phyloP scores from a whole-genome alignment of 768 basidiomycete species.

The Paxillus involutus region DNA sequence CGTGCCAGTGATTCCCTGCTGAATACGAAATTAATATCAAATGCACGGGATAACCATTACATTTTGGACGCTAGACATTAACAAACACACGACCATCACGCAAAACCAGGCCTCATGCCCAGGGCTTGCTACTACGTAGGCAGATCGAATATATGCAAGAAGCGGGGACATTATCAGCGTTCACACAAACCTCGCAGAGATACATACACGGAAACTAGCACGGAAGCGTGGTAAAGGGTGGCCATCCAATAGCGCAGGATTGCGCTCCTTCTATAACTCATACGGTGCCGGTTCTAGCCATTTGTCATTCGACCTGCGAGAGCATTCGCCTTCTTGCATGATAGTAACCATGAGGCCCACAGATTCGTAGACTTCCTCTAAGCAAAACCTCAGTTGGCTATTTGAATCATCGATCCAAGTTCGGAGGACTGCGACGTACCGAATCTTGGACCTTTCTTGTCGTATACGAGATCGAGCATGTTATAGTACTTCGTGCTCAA shows the following conservation, averaged over 20 bases:
- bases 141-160: too few species aligned
- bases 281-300: constrained; percentile 14
- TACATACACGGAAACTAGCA: too few species aligned
- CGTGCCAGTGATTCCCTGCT: too few species aligned
- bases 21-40: too few species aligned
- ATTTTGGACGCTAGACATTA: too few species aligned
- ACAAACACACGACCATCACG: too few species aligned
- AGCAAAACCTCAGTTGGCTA: not conserved
- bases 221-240: not conserved
- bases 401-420: not conserved
- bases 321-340: constrained; percentile 12
- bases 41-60: too few species aligned
- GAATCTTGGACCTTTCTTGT: constrained; percentile 9
- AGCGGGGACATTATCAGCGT: too few species aligned
- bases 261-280: constrained; percentile 8
- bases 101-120: too few species aligned
- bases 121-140: too few species aligned
- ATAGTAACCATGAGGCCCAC: constrained; percentile 21
- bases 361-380: constrained; percentile 24
- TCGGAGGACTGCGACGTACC: constrained; percentile 7
- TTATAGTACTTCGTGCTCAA: constrained; percentile 22
- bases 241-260: constrained; percentile 4
- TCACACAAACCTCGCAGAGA: too few species aligned
- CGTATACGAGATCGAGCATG: constrained; percentile 12
- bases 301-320: not conserved